Percentiles rank a stretch among this genome's conserved stretches.
These are phyloP conservation scores for Luzula sylvatica DNA, from an alignment of 176 grass and related monocot species.

Conservation along the genomic window DNA sequence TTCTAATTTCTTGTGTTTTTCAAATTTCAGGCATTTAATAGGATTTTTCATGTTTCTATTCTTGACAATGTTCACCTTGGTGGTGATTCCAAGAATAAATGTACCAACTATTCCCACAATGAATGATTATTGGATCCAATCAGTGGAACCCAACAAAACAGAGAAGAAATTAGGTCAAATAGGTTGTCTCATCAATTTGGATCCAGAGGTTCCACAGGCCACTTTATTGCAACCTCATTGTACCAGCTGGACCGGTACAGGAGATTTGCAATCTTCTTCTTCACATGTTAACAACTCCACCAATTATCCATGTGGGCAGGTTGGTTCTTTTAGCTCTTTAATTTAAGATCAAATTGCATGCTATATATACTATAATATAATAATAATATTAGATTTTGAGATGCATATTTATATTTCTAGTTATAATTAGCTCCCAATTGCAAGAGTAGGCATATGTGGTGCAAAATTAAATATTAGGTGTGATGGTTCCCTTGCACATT, in stretches of 20 bases:
- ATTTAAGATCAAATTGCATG: background rate
- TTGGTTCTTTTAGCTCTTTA: conserved; percentile 9
- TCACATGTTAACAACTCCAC: conserved; percentile 7
- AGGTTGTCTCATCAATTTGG: conserved; percentile 11
- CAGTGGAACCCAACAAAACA: conserved; percentile 29
- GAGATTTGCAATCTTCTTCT: conserved; percentile 15
- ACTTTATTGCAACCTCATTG: conserved; percentile 27
- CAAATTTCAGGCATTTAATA: conserved; percentile 51
- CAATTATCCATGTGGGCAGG: conserved; percentile 21
- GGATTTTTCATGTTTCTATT: conserved; percentile 77
- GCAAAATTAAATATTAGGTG: no score
- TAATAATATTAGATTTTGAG: no score
- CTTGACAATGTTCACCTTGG: conserved; percentile 52
- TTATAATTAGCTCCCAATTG: no score
- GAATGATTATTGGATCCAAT: conserved; percentile 19
- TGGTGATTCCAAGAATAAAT: conserved; percentile 41
- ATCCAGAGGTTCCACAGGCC: conserved; percentile 29
- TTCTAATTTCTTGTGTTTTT: background rate
- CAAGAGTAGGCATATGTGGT: no score
- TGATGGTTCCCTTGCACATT: no score
- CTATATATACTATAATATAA: no score
- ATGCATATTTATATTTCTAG: no score
- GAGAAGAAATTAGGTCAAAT: conserved; percentile 17
- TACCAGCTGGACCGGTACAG: conserved; percentile 25
- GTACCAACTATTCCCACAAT: background rate